Conservation (phyloP, 345 rosid genomes). For the Litchi chinensis region DNA sequence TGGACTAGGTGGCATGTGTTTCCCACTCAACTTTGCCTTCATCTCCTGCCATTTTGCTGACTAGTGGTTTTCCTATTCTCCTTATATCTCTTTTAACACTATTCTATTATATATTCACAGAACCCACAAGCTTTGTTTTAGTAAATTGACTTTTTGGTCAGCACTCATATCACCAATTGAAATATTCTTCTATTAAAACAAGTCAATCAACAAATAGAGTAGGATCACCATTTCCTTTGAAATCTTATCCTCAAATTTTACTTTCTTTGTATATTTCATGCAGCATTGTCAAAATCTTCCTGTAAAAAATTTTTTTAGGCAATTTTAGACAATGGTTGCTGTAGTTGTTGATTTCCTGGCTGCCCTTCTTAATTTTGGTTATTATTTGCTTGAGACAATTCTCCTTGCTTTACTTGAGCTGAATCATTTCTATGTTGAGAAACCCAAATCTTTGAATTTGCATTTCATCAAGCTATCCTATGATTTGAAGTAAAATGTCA, state of each 20-base stretch:
- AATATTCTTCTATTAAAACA: background rate
- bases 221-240: background rate
- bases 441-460: background rate
- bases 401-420: background rate
- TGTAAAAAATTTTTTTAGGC: background rate
- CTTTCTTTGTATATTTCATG: background rate
- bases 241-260: background rate
- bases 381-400: background rate
- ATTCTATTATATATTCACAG: background rate
- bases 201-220: background rate
- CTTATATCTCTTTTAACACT: background rate
- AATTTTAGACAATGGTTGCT: background rate
- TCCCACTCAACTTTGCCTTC: too few species aligned
- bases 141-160: background rate
- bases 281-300: background rate
- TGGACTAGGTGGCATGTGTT: too few species aligned
- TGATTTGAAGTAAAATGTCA: background rate
- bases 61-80: background rate
- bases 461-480: background rate
- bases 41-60: too few species aligned
- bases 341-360: background rate
- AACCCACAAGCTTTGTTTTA: background rate
- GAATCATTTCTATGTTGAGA: background rate
- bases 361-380: background rate
- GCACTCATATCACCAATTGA: background rate